phyloP scores from a whole-genome alignment of 108 stramenopile species.

The Conticribra guillardii region DNA sequence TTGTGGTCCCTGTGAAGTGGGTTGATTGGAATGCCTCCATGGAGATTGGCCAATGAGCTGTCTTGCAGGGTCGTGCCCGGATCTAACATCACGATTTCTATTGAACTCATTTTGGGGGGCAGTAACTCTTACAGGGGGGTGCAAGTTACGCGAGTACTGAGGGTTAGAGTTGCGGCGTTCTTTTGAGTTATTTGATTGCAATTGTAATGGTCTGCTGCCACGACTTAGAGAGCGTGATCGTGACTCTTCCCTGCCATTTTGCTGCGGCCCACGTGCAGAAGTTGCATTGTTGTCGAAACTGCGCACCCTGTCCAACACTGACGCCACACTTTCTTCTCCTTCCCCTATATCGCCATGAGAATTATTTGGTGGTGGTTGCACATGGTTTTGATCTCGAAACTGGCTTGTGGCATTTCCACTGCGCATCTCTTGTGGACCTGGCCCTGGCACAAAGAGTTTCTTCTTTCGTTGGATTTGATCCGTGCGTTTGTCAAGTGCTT shows the following conservation, averaged over 20 bases:
- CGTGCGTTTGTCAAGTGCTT: slow-evolving; percentile 10
- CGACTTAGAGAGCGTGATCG: slow-evolving; percentile 17
- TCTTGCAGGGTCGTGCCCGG: not conserved
- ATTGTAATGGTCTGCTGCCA: slow-evolving; percentile 4
- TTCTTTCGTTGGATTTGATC: slow-evolving; percentile 37
- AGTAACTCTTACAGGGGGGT: too few species aligned
- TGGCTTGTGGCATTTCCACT: too few species aligned
- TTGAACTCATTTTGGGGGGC: not conserved
- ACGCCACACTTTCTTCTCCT: slow-evolving; percentile 11
- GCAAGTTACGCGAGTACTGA: too few species aligned
- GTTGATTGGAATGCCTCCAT: not conserved
- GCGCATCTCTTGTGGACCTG: too few species aligned
- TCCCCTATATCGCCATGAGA: not conserved
- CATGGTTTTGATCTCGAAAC: not conserved
- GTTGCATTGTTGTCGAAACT: slow-evolving; percentile 21
- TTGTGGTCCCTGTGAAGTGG: not conserved
- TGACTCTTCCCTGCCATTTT: not conserved
- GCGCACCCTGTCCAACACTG: slow-evolving; percentile 25
- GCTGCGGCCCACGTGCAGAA: not conserved
- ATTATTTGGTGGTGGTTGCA: not conserved
- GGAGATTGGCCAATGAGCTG: not conserved
- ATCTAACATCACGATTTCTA: slow-evolving; percentile 1
- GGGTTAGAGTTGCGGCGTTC: not conserved
- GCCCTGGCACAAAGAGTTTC: not conserved
- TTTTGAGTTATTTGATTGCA: not conserved